Evolutionary conservation across 257 asterid genomes (phyloP), one percentile per base, ranked within the genome.

Genomic region (Cruciata laevipes): DNA sequence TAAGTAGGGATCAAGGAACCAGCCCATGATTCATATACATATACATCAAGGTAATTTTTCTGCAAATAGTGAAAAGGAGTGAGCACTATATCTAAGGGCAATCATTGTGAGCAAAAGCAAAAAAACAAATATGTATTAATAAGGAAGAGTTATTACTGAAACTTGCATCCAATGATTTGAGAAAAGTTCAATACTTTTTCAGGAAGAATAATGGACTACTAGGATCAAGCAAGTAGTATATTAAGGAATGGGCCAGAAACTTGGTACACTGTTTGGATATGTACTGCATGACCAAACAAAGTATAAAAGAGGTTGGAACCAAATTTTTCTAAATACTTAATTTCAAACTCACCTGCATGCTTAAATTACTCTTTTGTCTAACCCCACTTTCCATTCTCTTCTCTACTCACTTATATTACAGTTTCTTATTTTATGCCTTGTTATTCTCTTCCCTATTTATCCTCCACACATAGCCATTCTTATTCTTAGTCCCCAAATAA

Each of bases 1-100:
- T 90, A 93, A 18, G 88, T 74, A 16, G 99, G 99, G 76, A 93
- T 88, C 82, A 93, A 58, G 25, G 95, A 88, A 77, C 88, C 96
- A 64, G 97, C 96, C 99, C 99, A 93, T 69, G 94, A 73, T 78
- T 93, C 99, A 83, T 81, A 93, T 25, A 83, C 80, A 79, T 93
- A 93, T 25, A 93, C 87, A 65, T 93, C 99, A 88, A 93, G 73
- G 87, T 93, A 93, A 81, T 93, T 93, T 86, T 86, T 93, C 99
- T 93, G 91, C 65, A 52, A 58, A 66, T 40, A 53, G 63, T 49
- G 72, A 75, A 73, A 38, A 69, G 33, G 62, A 67, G 59, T 67
- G 61, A 72, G 67, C 66, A 55, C n/a, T 63, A 51, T 60, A 61
- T 14, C 32, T 52, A 27, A 61, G 57, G 16, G 20, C 16, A 56